A percentile compares a stretch with the other conserved stretches of the same genome.
Evolutionary conservation across 768 basidiomycete genomes (phyloP).

Genomic region (Russula ochroleuca): DNA sequence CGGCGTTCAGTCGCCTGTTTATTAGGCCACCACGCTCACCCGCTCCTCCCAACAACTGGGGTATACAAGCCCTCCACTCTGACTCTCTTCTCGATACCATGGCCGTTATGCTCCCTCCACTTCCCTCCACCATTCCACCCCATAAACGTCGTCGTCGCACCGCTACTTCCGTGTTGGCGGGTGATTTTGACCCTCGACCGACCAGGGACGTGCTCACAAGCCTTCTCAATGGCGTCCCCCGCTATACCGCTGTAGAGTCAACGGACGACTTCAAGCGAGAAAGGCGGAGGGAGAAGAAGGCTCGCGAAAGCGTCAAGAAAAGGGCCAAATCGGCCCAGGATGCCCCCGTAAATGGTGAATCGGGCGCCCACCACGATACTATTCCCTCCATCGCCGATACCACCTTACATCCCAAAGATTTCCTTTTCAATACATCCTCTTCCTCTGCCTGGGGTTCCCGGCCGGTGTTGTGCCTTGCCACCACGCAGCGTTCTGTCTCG

Average conservation of each 20-base stretch:
- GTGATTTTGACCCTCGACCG: slow-evolving; percentile 64
- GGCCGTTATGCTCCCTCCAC: slow-evolving; percentile 36
- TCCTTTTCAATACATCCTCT: slow-evolving; percentile 29
- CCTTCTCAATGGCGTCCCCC: slow-evolving; percentile 68
- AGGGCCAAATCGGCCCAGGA: slow-evolving; percentile 37
- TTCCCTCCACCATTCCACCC: slow-evolving; percentile 26
- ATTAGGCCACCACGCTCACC: slow-evolving; percentile 29
- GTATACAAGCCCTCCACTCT: slow-evolving; percentile 7
- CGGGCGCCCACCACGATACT: slow-evolving; percentile 26
- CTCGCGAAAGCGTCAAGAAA: slow-evolving; percentile 50
- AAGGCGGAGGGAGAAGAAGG: slow-evolving; percentile 50
- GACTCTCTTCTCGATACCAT: slow-evolving; percentile 10
- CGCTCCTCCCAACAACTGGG: slow-evolving; percentile 21
- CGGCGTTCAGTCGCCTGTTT: slow-evolving; percentile 27
- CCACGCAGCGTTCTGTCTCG: slow-evolving; percentile 64
- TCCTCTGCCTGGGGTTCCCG: slow-evolving; percentile 62
- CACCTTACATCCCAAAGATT: slow-evolving; percentile 23
- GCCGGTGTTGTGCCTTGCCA: slow-evolving; percentile 71
- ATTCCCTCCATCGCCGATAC: slow-evolving; percentile 27
- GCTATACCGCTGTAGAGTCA: slow-evolving; percentile 58
- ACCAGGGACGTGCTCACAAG: slow-evolving; percentile 74
- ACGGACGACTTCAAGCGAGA: slow-evolving; percentile 54
- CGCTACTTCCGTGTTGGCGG: slow-evolving; percentile 72
- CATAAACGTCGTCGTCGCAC: slow-evolving; percentile 48
- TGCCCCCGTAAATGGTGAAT: slow-evolving; percentile 29